These are phyloP conservation scores for Schwanniomyces sp. DNA, from an alignment of 805 yeast genomes.

Conservation along the genomic window DNA sequence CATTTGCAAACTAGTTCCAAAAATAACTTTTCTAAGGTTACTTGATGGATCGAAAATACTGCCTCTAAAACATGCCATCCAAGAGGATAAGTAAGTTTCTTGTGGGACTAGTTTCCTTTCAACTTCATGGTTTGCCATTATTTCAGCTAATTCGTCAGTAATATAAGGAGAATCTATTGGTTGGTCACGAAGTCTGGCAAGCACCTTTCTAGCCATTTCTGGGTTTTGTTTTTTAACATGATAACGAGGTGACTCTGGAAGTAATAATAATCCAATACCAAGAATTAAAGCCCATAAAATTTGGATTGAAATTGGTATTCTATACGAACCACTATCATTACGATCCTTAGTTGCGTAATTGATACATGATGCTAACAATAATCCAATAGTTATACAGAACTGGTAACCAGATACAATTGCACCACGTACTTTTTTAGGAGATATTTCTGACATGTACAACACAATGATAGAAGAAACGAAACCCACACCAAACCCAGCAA, in stretches of 20 bases:
- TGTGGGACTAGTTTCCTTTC: constrained; percentile 18
- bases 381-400: constrained; percentile 40
- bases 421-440: constrained; percentile 46
- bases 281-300: constrained; percentile 35
- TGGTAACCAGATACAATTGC: constrained; percentile 42
- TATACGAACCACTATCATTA: constrained; percentile 37
- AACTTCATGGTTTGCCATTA: constrained; percentile 18
- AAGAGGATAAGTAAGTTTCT: constrained; percentile 17
- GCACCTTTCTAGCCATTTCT: constrained; percentile 26
- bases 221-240: constrained; percentile 26
- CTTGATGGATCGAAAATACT: constrained; percentile 32
- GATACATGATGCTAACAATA: constrained; percentile 36
- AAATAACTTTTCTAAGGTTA: constrained; percentile 46
- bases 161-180: constrained; percentile 21
- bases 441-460: constrained; percentile 40
- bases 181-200: constrained; percentile 23
- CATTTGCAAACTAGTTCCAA: constrained; percentile 68
- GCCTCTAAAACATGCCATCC: constrained; percentile 23
- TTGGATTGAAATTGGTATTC: constrained; percentile 43
- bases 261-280: constrained; percentile 29
- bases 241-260: constrained; percentile 50
- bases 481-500: constrained; percentile 45
- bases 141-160: constrained; percentile 17
- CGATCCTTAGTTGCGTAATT: constrained; percentile 35
- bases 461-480: constrained; percentile 40